Evolutionary conservation across 2,329 filamentous ascomycete species (phyloP).

Genomic region (Cercospora sesami): DNA sequence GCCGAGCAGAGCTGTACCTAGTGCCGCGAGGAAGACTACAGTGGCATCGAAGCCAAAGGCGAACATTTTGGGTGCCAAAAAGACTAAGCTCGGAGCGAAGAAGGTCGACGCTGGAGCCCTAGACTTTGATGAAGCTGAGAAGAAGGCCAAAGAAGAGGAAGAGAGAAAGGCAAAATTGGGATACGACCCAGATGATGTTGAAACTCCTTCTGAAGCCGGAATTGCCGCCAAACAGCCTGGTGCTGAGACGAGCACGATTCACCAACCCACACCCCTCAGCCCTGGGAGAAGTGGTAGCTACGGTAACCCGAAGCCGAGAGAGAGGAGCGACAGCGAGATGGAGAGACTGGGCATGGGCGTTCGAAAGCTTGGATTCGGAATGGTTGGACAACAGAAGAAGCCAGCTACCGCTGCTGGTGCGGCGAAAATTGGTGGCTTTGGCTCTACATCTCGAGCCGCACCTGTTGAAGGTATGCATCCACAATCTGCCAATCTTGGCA

Average conservation of each 20-base stretch:
- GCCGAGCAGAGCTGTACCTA: constrained; percentile 72
- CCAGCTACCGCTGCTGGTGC: constrained; percentile 49
- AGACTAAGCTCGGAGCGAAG: constrained; percentile 59
- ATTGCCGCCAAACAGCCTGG: constrained; percentile 48
- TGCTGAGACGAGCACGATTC: constrained; percentile 56
- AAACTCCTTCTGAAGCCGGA: constrained; percentile 52
- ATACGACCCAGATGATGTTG: constrained; percentile 83
- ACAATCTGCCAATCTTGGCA: too few species aligned
- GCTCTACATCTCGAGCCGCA: constrained; percentile 63
- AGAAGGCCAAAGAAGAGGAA: constrained; percentile 94
- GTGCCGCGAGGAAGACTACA: constrained; percentile 74
- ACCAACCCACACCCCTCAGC: constrained; percentile 74
- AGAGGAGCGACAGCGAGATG: constrained; percentile 69
- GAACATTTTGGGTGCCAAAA: constrained; percentile 69
- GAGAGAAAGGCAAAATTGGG: constrained; percentile 93
- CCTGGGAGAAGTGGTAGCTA: constrained; percentile 63
- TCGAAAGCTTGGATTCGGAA: constrained; percentile 80
- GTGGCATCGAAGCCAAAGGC: constrained; percentile 66
- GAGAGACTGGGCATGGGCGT: constrained; percentile 90
- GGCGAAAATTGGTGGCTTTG: constrained; percentile 74
- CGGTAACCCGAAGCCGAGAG: constrained; percentile 44
- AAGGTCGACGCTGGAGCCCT: constrained; percentile 74
- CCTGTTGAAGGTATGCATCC: constrained; percentile 60
- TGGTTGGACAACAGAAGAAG: constrained; percentile 61
- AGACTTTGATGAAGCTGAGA: constrained; percentile 96